Evolutionary conservation across 1,284 basidiomycete genomes (phyloP), one percentile per base, ranked within the genome.

Genomic region (Cryptococcus sp.): DNA sequence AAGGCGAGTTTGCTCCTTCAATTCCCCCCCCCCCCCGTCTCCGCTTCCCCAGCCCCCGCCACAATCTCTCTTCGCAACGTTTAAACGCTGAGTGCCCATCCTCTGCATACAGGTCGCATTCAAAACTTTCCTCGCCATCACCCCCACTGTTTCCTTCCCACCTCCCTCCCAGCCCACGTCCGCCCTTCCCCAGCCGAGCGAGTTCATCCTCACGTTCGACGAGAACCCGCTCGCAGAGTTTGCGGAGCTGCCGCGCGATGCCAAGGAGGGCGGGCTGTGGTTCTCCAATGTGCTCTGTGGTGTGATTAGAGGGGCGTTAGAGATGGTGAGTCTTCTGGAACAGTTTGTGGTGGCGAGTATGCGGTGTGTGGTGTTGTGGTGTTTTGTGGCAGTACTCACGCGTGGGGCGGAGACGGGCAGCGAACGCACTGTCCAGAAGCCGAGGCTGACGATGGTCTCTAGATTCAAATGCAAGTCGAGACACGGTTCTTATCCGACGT

Each of bases 141-240:
- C 88, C 0, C 96, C 96, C 0, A 81, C 79, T 28, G 83, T 98
- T 49, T 83, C 86, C 8, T 91, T 95, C 66, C 81, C 82, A 6
- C 61, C 63, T 70, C 80, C 81, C 12, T 76, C 76, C 47, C 82
- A 12, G 71, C 82, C 37, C 79, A 81, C 12, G 11, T 21, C 15
- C 43, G 33, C 24, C 76, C 76, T 50, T 12, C 24, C 45, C 20
- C 20, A 43, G 20, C 70, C 71, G 4, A 61, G 59, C n/a, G 81
- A 83, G 47, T 98, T 98, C 73, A 85, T 85, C 11, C 80, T 99
- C 53, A 87, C 86, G 0, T 80, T 99, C 15, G 93, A 98, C 55
- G 96, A 98, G 73, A 99, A 99, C 72, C 96, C 96, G 0, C 76
- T 99, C 52, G 87, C 93, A 8, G 96, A 98, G 68, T 98, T 98